Base-by-base conservation (phyloP, 2,329 filamentous ascomycete species). In the Sporothrix phasma region DNA sequence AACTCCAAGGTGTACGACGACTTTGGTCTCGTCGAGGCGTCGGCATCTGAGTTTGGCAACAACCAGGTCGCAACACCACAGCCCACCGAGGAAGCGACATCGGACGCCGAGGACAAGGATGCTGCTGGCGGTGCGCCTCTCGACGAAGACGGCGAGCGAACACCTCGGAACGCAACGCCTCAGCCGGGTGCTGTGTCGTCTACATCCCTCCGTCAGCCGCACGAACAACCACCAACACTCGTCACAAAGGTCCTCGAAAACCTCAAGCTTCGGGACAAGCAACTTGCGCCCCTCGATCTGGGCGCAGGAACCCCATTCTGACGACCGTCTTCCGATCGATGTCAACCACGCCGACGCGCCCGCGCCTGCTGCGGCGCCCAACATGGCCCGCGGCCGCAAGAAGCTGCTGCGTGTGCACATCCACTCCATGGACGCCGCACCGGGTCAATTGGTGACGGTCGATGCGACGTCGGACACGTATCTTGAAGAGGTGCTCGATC, bases 401-500 rank as follows among this genome's bases (percentile, higher is more conserved):
- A 89, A 88, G 73, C 83, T 89, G 3, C 74, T 93, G 53, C 84
- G 84, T 15, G 83, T 93, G 58, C 87, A 90, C 72, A 89, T 90
- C 68, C 79, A 85, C 74, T 85, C 84, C 5, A 82, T 85, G 0
- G 88, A 92, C 71, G 79, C 85, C 5, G 81, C 88, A 8, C 84
- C 89, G 54, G 87, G 88, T n/a, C 87, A 88, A 70, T 85, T 86
- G 77, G 82, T 90, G 26, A 87, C 86, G 1, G 77, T 92, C 19
- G 85, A 89, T 67, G 89, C 90, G 53, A 92, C 88, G 0, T 91
- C 88, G 0, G 89, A 93, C 69, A 93, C 87, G 34, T 94, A 92
- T 72, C 84, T 94, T 51, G 89, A 88, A 49, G 89, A 94, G 73
- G 85, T 94, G 31, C 84, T 93, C 61, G 89, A 93, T 71, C 80